These are phyloP conservation scores for Eucalyptus leucophloia DNA, from an alignment of 345 rosid genomes.

Conservation along the genomic window DNA sequence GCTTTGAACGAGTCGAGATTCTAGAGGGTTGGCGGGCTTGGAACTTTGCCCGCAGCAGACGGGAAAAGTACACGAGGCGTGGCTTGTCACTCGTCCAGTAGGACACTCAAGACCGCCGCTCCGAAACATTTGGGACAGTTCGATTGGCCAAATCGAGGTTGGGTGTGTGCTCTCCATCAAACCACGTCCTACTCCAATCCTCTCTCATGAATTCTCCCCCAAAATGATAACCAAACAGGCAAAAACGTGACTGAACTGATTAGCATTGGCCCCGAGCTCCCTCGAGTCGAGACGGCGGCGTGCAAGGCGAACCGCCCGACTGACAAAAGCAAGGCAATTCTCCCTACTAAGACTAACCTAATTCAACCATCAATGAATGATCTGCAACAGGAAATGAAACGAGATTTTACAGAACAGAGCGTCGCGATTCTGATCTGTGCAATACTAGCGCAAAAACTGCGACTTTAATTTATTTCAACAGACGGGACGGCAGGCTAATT, in stretches of 20 bases:
- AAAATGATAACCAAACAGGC: not conserved
- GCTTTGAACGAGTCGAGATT: not conserved
- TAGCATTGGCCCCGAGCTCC: not conserved
- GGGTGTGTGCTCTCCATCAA: not conserved
- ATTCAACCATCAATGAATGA: not conserved
- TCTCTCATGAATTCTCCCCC: not conserved
- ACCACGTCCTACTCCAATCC: not conserved
- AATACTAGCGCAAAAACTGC: not conserved
- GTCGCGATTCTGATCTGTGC: not conserved
- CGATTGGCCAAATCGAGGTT: not conserved
- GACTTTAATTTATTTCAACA: not conserved
- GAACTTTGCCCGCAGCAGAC: not conserved
- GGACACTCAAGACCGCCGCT: not conserved
- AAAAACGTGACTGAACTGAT: not conserved
- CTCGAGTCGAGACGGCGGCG: not conserved
- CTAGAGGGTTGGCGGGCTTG: not conserved
- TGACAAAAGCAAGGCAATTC: not conserved
- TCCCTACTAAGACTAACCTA: not conserved
- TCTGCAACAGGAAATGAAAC: not conserved
- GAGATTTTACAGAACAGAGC: not conserved
- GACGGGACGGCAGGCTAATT: not conserved
- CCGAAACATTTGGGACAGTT: not conserved
- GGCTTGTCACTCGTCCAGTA: not conserved
- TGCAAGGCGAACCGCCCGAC: not conserved
- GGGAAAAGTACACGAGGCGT: not conserved